Base-by-base conservation (phyloP, 768 basidiomycete species). In the Coprinopsis marcescibilis region DNA sequence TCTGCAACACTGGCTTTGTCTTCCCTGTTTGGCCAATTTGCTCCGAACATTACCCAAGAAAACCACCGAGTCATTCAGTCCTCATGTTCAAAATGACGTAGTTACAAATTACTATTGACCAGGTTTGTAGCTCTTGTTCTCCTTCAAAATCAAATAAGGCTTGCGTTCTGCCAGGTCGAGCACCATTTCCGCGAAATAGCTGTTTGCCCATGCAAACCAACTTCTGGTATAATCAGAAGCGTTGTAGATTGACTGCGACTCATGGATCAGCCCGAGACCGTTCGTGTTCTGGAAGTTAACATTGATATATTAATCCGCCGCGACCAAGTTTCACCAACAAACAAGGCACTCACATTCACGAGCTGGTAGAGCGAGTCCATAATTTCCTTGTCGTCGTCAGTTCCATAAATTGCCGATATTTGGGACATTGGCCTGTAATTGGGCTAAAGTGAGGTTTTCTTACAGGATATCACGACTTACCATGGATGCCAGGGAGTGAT, bases 191-290 rank as follows among this genome's bases (percentile, higher is more conserved):
- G 86, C 79, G 57, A 88, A 89, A 61, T 83, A 89, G 62, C 83
- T 84, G 60, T 86, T 87, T 12, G 81, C 86, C 85, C 85, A 88
- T 17, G 86, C 85, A 61, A 88, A 88, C 85, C 85, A 88, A 15
- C 78, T 71, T 17, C 85, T 72, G 27, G 83, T 86, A 56, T 84
- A 87, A 21, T 71, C 69, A 13, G 63, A 65, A 15, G 61, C 54
- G 26, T 79, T 62, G 61, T 82, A 81, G 48, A 88, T 82, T 7
- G 73, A 74, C 54, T 80, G 74, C 1, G 82, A 83, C 61, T 89
- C 86, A 57, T 89, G 86, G 36, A 88, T 83, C 34, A 89, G 65
- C n/a, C 86, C 86, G 12, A 89, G 71, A 2, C 81, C 80, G 15
- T 73, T 72, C 0, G 87, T 88, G 60, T 83, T 85, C 85, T 87